Base-by-base conservation (phyloP, 2,329 filamentous ascomycete species). In the Incumbomyces delicatus region DNA sequence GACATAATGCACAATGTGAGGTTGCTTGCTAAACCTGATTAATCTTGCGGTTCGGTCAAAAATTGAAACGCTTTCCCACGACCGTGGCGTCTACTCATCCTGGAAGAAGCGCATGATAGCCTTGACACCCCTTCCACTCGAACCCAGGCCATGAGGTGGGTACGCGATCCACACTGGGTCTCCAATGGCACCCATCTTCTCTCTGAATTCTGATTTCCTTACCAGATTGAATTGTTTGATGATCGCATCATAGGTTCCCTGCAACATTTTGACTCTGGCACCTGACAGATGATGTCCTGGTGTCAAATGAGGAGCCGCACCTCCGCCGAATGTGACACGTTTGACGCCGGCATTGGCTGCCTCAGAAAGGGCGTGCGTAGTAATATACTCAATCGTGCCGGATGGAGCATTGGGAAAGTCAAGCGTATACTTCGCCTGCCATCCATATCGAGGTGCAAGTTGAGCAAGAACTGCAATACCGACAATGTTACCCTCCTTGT, bases 341-440 rank as follows among this genome's bases (percentile, higher is more conserved):
- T 73, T 76, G 40, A 79, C 72, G 20, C 83, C 83, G 0, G 68
- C 65, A 7, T 73, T 71, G 2, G 75, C 73, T 10, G 78, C 74
- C 11, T 71, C 69, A 59, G 79, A 78, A 50, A 94, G 74, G 1
- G 83, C 78, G 60, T 83, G 76, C 32, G 84, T 79, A 57, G 94
- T 84, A 34, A 92, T 77, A 34, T 83, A 76, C 68, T 95, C 89
- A 53, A 95, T 95, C 30, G 85, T 83, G 39, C 89, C 89, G 37
- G 80, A 86, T n/a, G 89, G 85, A 1, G 88, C 78, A 20, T 78
- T 80, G 0, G 88, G 89, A 73, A 95, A 95, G 66, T 95, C 87
- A 46, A 95, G 79, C n/a, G 85, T 85, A 72, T 92, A 95, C 71
- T 95, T 95, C 62, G 95, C 83, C 70, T 95, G 89, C 80, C 87